phyloP scores from a whole-genome alignment of 805 yeast species.

The Clavispora vitiphila region DNA sequence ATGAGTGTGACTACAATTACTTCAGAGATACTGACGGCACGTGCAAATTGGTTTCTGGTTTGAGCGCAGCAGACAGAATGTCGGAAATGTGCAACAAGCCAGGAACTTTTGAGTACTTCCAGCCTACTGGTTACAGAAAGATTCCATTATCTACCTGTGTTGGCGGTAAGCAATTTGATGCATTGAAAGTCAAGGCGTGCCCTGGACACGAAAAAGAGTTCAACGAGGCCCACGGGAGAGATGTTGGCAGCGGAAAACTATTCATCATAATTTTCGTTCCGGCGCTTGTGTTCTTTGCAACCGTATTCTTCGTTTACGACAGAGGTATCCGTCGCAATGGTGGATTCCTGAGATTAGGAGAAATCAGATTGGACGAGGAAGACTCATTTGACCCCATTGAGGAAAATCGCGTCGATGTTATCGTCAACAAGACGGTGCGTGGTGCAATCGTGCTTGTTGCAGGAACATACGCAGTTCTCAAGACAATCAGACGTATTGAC shows the following conservation, averaged over 20 bases:
- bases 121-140: slow-evolving; percentile 89
- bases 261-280: slow-evolving; percentile 55
- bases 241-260: slow-evolving; percentile 47
- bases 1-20: slow-evolving; percentile 90
- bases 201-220: slow-evolving; percentile 81
- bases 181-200: slow-evolving; percentile 64
- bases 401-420: slow-evolving; percentile 54
- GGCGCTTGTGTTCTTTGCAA: slow-evolving; percentile 45
- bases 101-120: slow-evolving; percentile 63
- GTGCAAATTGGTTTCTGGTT: slow-evolving; percentile 77
- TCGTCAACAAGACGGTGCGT: slow-evolving; percentile 53
- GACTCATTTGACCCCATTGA: slow-evolving; percentile 56
- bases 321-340: slow-evolving; percentile 77
- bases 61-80: slow-evolving; percentile 57
- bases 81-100: slow-evolving; percentile 54
- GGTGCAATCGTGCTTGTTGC: slow-evolving; percentile 51
- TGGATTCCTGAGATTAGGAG: slow-evolving; percentile 74
- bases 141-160: slow-evolving; percentile 81
- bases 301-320: slow-evolving; percentile 68
- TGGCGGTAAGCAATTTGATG: slow-evolving; percentile 73
- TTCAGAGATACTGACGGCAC: slow-evolving; percentile 69
- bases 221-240: slow-evolving; percentile 45
- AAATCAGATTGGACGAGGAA: slow-evolving; percentile 72
- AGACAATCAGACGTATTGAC: slow-evolving; percentile 31
- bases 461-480: slow-evolving; percentile 30